These are phyloP conservation scores for Sporisorium scitamineum DNA, from an alignment of 1,284 basidiomycete species.

Conservation along the genomic window DNA sequence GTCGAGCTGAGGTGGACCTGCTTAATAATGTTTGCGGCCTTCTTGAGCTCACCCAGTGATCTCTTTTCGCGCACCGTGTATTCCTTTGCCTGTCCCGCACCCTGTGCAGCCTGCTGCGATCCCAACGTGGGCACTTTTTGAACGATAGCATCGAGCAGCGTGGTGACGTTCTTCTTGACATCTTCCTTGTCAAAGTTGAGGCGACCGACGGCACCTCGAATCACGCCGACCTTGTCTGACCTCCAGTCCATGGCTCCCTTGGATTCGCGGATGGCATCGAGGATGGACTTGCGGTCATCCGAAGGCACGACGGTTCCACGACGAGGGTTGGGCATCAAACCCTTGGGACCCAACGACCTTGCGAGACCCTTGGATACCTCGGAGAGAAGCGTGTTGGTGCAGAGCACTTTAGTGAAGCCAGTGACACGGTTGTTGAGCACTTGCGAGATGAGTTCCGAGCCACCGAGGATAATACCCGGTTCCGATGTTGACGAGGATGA, in stretches of 20 bases:
- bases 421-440: conserved; percentile 59
- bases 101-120: conserved; percentile 33
- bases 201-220: conserved; percentile 77
- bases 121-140: conserved; percentile 55
- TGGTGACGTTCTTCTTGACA: conserved; percentile 81
- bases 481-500: conserved; percentile 21
- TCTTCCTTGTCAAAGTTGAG: conserved; percentile 77
- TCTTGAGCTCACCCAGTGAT: conserved; percentile 45
- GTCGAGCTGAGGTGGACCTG: conserved; percentile 85
- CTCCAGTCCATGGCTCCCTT: conserved; percentile 91
- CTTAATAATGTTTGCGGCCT: conserved; percentile 56
- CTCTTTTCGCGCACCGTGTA: conserved; percentile 26
- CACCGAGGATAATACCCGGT: conserved; percentile 57
- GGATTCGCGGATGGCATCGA: conserved; percentile 79
- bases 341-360: conserved; percentile 89
- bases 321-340: conserved; percentile 93
- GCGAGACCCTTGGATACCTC: conserved; percentile 79
- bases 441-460: conserved; percentile 62
- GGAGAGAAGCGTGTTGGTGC: conserved; percentile 82
- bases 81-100: conserved; percentile 35
- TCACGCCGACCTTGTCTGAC: conserved; percentile 86
- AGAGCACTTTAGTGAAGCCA: conserved; percentile 79
- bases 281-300: conserved; percentile 76
- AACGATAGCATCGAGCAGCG: conserved; percentile 80
- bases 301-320: conserved; percentile 89